Evolutionary conservation across 192 early-diverging fungal genomes (phyloP).

Genomic region (Pilobolus umbonatus): DNA sequence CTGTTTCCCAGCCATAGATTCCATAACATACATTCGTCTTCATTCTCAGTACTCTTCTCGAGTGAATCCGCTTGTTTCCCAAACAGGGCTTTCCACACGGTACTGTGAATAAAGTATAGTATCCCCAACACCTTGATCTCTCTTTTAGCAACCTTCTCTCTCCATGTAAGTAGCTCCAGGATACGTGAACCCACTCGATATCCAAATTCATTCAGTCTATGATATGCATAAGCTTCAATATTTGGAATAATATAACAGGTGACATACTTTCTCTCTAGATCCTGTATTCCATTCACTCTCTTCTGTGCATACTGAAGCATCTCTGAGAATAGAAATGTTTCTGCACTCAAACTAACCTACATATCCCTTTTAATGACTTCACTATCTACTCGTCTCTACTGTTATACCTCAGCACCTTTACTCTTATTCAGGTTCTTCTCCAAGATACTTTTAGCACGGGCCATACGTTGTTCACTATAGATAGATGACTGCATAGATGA

Average conservation of each 20-base stretch:
- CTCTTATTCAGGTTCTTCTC: slow-evolving; percentile 77
- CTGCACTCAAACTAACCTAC: slow-evolving; percentile 74
- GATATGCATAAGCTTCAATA: background rate
- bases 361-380: too few species aligned
- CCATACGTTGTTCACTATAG: slow-evolving; percentile 18
- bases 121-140: slow-evolving; percentile 87
- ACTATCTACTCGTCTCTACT: too few species aligned
- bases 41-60: slow-evolving; percentile 93
- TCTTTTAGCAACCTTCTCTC: slow-evolving; percentile 84
- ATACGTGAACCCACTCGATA: slow-evolving; percentile 88
- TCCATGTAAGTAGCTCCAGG: slow-evolving; percentile 85
- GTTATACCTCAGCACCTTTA: slow-evolving; percentile 64
- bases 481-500: slow-evolving; percentile 20
- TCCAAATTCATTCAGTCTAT: slow-evolving; percentile 84
- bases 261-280: slow-evolving; percentile 86
- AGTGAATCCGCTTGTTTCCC: slow-evolving; percentile 94
- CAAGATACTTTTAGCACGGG: slow-evolving; percentile 46
- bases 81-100: slow-evolving; percentile 93
- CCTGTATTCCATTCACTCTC: slow-evolving; percentile 88
- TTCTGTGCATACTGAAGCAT: slow-evolving; percentile 97
- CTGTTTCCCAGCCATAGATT: slow-evolving; percentile 13
- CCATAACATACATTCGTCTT: slow-evolving; percentile 92
- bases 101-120: slow-evolving; percentile 90
- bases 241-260: background rate
- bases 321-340: slow-evolving; percentile 90